Base-by-base conservation (phyloP, 441 rosid genomes). In the Adansonia rubrostipa region DNA sequence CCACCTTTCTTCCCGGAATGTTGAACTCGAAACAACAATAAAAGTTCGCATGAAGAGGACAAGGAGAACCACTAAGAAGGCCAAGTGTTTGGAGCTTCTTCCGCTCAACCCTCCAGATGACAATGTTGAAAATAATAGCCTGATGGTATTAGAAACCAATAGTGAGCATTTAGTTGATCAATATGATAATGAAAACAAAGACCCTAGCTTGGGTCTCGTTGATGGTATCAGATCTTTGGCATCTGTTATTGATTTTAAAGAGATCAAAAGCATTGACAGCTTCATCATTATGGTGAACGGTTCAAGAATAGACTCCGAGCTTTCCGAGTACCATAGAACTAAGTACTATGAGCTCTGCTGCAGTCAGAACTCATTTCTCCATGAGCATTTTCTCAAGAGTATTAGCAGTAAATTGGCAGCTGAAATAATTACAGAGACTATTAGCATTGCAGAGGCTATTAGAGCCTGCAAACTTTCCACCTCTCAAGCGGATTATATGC, bases 321-420 rank as follows among this genome's bases (percentile, higher is more conserved):
- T 89, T 74, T 56, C 86, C 47, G 80, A 79, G 72, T 76, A 84
- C 77, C 75, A 83, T 11, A 76, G 19, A 45, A 71, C 47, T 48
- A 88, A 85, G 84, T 87, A 88, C 77, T 84, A 83, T 45, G 79
- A 88, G 13, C 87, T 88, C 60, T 88, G 90, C 70, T 57, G 82
- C 56, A 72, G 87, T 65, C 87, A 82, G 68, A 84, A 76, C 4
- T 75, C 83, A 9, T 80, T 78, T 58, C 88, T 89, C 77, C 93
- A 88, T 13, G 78, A 81, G 20, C 22, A 56, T 19, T 83, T 89
- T 72, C 76, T 85, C 11, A 64, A 70, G 44, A 86, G 91, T 54
- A 87, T 89, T 53, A 81, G 84, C 76, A 71, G 75, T 36, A 79
- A 78, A 67, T 73, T 86, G 67, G 78, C 71, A 13, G 79, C 78